Base-by-base conservation (phyloP, 1,284 basidiomycete species). In the Ganoderma leucocontextum region DNA sequence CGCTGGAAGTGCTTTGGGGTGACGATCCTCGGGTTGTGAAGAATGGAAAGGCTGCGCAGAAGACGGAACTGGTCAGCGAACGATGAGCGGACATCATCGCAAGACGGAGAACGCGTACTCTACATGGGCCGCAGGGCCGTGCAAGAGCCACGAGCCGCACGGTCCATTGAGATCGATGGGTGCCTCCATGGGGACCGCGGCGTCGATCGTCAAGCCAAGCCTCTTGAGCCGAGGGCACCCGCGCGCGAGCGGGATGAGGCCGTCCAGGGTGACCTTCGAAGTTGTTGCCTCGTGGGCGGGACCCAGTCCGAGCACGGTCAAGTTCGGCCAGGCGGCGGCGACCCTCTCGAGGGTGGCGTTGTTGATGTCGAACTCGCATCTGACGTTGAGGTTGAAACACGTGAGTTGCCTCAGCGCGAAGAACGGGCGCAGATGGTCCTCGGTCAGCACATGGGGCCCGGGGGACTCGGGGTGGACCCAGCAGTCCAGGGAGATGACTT, bases 241-340 rank as follows among this genome's bases (percentile, higher is more conserved):
- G 29, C 36, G 60, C 52, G 53, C 65, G 35, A 66, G 36, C 19
- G 65, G 53, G 35, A 66, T 13, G 9, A 66, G 60, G 3, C 65
- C 65, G 2, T 55, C 33, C 29, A 55, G 33, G 10, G 53, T 36
- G 42, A 66, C 53, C 42, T 61, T 59, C 22, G 61, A 57, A 35
- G 12, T 33, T 42, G 7, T 42, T 6, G 3, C 7, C 1, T 6
- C 29, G 53, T 35, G 55, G 2, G 52, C 25, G 6, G 25, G 65
- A 8, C 61, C 53, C 13, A 66, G 60, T 19, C 59, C 55, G 17
- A 66, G 65, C 22, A 42, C 41, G 3, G 8, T 33, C n/a, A 66
- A 36, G 41, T 36, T 42, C 36, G 60, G 60, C 65, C 65, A 66
- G 8, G 53, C 19, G 15, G 33, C 35, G 13, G 61, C 65, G 33